Evolutionary conservation across 257 asterid genomes (phyloP).

Genomic region (Solanum dulcamara): DNA sequence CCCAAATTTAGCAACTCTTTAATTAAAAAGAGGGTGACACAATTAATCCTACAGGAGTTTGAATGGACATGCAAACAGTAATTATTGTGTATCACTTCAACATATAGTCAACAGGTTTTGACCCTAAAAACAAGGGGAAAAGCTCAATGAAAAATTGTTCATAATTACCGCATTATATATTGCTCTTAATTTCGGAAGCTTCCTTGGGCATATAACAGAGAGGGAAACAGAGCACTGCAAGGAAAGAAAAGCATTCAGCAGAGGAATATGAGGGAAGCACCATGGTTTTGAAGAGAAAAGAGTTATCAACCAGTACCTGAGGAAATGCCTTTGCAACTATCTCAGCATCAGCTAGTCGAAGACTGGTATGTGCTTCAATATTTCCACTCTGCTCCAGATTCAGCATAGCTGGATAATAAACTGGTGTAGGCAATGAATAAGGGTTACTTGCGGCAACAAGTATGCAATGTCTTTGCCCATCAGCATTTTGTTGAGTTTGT

Average conservation of each 20-base stretch:
- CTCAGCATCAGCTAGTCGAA: conserved; percentile 69
- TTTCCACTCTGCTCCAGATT: conserved; percentile 44
- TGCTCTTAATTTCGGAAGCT: conserved; percentile 71
- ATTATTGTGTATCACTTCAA: not conserved
- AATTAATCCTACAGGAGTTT: not conserved
- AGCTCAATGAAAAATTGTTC: not conserved
- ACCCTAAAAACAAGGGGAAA: not conserved
- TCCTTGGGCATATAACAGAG: conserved; percentile 89
- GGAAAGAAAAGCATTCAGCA: not conserved
- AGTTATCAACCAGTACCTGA: conserved; percentile 39
- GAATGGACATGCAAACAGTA: not conserved
- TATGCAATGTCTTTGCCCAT: conserved; percentile 74
- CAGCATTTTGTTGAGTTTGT: conserved; percentile 51
- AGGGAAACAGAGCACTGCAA: conserved; percentile 83
- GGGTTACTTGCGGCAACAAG: conserved; percentile 93
- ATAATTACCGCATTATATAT: conserved; percentile 70
- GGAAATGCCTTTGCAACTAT: conserved; percentile 70
- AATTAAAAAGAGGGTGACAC: not conserved
- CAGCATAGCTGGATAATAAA: conserved; percentile 49
- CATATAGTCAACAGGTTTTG: not conserved
- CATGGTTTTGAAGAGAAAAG: not conserved
- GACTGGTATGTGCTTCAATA: conserved; percentile 46
- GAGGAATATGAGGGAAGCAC: not conserved
- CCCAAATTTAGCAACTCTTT: not conserved
- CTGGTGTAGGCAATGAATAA: conserved; percentile 69